phyloP scores from a whole-genome alignment of 1,284 basidiomycete species.

The Dichomitus squalens region DNA sequence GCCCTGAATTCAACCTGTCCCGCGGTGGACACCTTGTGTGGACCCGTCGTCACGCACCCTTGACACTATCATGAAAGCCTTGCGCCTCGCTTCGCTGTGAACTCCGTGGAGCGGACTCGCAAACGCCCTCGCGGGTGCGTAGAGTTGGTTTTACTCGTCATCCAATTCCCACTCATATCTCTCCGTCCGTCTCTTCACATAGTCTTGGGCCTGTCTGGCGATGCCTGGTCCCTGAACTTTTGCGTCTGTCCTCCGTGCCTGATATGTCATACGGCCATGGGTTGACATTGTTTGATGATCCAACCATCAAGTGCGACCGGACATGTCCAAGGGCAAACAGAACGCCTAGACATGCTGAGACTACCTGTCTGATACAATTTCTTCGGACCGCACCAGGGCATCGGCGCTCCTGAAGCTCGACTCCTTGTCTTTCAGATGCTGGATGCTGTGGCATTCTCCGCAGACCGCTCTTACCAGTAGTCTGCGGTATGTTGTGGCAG shows the following conservation, averaged over 20 bases:
- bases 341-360: not conserved
- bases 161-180: conserved; percentile 3
- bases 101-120: not conserved
- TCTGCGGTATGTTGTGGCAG: not conserved
- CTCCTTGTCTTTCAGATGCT: not conserved
- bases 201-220: not conserved
- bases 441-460: not conserved
- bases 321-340: not conserved
- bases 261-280: conserved; percentile 1
- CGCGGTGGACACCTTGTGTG: not conserved
- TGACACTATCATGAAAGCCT: not conserved
- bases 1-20: conserved; percentile 12
- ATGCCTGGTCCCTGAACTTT: not conserved
- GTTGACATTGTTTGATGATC: conserved; percentile 2
- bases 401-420: not conserved
- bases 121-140: not conserved
- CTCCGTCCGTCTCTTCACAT: not conserved
- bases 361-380: not conserved
- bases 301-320: not conserved
- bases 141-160: not conserved
- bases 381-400: not conserved
- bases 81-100: not conserved
- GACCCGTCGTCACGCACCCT: not conserved
- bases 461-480: not conserved
- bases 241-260: conserved; percentile 2